Percentiles rank a stretch among this genome's conserved stretches.
Evolutionary conservation across 352 stramenopile species (phyloP).

Genomic region (Phytophthora nicotianae): DNA sequence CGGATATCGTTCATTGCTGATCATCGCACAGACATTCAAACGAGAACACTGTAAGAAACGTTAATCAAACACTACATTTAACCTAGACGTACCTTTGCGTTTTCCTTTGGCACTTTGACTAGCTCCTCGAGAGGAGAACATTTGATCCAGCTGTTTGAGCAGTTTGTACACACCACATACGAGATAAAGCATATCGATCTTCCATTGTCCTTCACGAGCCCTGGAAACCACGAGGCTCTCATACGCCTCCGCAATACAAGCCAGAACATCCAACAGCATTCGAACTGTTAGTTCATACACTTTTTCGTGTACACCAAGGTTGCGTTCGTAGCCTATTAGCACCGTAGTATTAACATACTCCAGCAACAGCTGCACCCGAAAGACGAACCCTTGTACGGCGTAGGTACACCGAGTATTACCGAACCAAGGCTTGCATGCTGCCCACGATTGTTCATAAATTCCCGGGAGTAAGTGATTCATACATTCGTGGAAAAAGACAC

Average conservation of each 20-base stretch:
- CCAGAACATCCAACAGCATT: conserved; percentile 56
- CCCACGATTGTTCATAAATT: conserved; percentile 67
- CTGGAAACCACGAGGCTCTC: conserved; percentile 54
- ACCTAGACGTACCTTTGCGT: conserved; percentile 37
- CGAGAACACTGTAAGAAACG: background rate
- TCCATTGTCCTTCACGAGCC: conserved; percentile 57
- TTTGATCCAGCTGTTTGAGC: conserved; percentile 55
- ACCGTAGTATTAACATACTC: conserved; percentile 47
- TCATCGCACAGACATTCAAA: background rate
- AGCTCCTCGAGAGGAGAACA: conserved; percentile 41
- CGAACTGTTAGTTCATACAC: conserved; percentile 55
- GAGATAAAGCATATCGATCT: conserved; percentile 77
- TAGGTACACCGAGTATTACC: conserved; percentile 63
- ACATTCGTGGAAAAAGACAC: conserved; percentile 67
- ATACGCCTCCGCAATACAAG: conserved; percentile 53
- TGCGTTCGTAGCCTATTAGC: conserved; percentile 53
- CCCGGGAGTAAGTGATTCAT: conserved; percentile 47
- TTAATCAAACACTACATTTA: background rate
- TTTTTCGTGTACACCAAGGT: conserved; percentile 68
- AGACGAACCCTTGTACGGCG: conserved; percentile 58
- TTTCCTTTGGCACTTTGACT: conserved; percentile 29
- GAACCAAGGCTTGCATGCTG: conserved; percentile 63
- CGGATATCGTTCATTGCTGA: conserved; percentile 56
- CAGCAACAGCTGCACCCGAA: conserved; percentile 52
- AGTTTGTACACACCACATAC: conserved; percentile 61